Base-by-base conservation (phyloP, 768 basidiomycete species). In the Collybia mongolica region DNA sequence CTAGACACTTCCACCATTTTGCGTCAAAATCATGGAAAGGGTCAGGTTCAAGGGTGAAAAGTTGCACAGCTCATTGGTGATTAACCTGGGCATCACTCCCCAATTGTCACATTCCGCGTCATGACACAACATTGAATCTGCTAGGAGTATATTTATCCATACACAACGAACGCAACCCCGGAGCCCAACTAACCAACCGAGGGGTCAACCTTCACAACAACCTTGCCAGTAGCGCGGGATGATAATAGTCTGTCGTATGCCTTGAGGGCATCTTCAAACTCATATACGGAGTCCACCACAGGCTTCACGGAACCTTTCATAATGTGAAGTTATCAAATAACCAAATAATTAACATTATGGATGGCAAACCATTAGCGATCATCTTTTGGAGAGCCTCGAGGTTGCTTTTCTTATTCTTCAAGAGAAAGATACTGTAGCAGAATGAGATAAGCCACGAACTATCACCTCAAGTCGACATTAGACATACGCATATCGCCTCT, bases 171-270 rank as follows among this genome's bases (percentile, higher is more conserved):
- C 7, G 11, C 3, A 32, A 32, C 39, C 18, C 19, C 14, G n/a
- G n/a, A 12, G 8, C 15, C 3, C 18, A 14, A 26, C 49, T 35
- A 59, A 29, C 32, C n/a, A 22, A 53, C 28, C 32, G 38, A 46
- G 24, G 44, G 50, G 39, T 60, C 59, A 19, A 84, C 65, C 53
- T 73, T 79, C 19, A 90, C 75, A 2, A 88, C 72, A 2, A 90
- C 75, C 61, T 89, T 89, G 0, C 89, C 89, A 3, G 72, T 77
- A 1, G 84, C 81, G 17, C 78, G 71, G 4, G 70, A 64, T 1
- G 78, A 75, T 75, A 83, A 69, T 6, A 86, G 60, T 44, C 74
- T 71, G 11, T 84, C 82, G 58, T 86, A 91, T 0, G 87, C 89
- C 49, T 78, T 66, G 46, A 78, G 61, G 2, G 65, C 79, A 5